Base-by-base conservation (phyloP, 75 land plant genomes). In the Cryptomeria japonica region DNA sequence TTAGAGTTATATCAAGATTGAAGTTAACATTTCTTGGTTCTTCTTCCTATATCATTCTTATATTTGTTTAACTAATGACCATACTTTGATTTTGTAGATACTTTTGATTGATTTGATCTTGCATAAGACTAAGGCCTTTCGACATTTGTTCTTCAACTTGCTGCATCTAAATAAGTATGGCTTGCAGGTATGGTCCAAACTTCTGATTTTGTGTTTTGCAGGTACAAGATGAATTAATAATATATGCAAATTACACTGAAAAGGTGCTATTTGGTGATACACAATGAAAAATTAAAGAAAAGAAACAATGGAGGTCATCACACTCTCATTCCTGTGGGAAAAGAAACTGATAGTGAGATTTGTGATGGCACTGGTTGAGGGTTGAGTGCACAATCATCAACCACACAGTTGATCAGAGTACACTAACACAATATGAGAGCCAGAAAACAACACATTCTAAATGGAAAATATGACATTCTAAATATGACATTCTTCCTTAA, bases 41-140 rank as follows among this genome's bases (percentile, higher is more conserved):
- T 80, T 42, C 9, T 44, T 7, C 28, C 47, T 15, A 10, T 7
- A 28, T 13, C 55, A 51, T 51, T 51, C 55, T 51, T 80, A 80
- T 42, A 41, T 22, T 28, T 44, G n/a, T 25, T 80, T 44, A 41
- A 2, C 83, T 22, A 25, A 25, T 80, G 31, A 72, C 13, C 42
- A 28, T 44, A 25, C 42, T 42, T 80, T 42, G 28, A 44, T 80
- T 80, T 80, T 84, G 68, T 89, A 96, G 98, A 97, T 97, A 84
- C 86, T 95, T 76, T 70, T 97, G 73, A 95, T 97, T 86, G 99
- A 97, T 94, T 89, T 97, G 88, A 93, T 97, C 47, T 91, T 97
- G 78, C 97, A 97, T 90, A 96, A 97, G 90, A 83, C 90, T 39
- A 93, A 94, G 86, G 99, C 97, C 13, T 97, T 96, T 87, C 93